Conservation (phyloP, 179 eudicot genomes). For the Silene coronaria region DNA sequence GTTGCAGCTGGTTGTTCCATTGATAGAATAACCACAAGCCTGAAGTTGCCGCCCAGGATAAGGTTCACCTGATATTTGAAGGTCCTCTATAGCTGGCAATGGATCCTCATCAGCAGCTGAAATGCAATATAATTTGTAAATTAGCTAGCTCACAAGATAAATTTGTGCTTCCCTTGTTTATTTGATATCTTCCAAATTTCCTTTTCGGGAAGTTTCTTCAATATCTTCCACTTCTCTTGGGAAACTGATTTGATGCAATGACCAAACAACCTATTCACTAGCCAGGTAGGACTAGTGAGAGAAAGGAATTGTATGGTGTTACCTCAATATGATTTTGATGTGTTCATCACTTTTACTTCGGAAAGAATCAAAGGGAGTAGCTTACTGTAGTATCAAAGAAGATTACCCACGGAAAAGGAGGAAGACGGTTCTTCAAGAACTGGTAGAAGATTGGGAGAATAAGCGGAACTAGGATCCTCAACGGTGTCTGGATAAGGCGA, state of each 20-base stretch:
- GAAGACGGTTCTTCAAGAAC: constrained; percentile 89
- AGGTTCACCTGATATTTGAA: constrained; percentile 91
- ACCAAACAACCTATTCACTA: too few relatives aligned
- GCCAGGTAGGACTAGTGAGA: too few relatives aligned
- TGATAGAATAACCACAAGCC: constrained; percentile 74
- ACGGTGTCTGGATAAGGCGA: constrained; percentile 45
- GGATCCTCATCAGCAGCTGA: constrained; percentile 93
- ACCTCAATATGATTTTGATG: too few relatives aligned
- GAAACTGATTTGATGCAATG: too few relatives aligned
- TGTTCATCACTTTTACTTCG: too few relatives aligned
- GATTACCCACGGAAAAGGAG: constrained; percentile 80
- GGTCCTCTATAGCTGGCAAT: constrained; percentile 73
- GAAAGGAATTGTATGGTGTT: too few relatives aligned
- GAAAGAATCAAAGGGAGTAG: not conserved
- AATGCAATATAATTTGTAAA: constrained; percentile 10
- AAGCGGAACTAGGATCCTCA: constrained; percentile 60
- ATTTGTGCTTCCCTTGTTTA: not conserved
- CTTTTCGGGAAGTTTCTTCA: too few relatives aligned
- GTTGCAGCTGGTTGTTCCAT: constrained; percentile 95
- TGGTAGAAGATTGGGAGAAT: constrained; percentile 64
- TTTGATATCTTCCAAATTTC: not conserved
- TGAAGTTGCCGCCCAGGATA: constrained; percentile 79
- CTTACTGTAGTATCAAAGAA: constrained; percentile 11
- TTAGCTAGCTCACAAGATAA: constrained; percentile 8
- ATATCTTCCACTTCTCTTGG: too few relatives aligned